Percentiles rank a stretch among this genome's conserved stretches.
These are phyloP conservation scores for Cicer arietinum DNA, from an alignment of 306 rosid species.

Conservation along the genomic window DNA sequence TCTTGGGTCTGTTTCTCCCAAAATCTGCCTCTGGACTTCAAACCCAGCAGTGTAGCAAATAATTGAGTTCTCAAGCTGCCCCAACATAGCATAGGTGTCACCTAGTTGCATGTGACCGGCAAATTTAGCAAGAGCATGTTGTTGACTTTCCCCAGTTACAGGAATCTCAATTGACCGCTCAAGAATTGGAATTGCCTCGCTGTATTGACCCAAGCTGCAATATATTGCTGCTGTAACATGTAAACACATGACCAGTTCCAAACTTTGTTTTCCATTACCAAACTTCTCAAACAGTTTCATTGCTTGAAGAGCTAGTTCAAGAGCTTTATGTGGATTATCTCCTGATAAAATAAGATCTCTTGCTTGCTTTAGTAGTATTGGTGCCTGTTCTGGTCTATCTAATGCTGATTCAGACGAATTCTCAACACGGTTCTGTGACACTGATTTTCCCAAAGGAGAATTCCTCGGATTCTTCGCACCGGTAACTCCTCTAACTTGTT, in stretches of 20 bases:
- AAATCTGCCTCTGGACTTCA: constrained; percentile 79
- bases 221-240: constrained; percentile 88
- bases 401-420: constrained; percentile 49
- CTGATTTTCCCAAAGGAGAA: constrained; percentile 54
- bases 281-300: constrained; percentile 66
- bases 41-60: constrained; percentile 73
- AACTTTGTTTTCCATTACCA: constrained; percentile 66
- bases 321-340: constrained; percentile 85
- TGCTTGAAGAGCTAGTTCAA: constrained; percentile 83
- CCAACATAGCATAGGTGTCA: constrained; percentile 95
- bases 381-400: constrained; percentile 74
- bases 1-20: constrained; percentile 89
- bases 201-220: constrained; percentile 83
- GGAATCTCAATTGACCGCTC: constrained; percentile 83
- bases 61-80: constrained; percentile 88
- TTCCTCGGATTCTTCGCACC: constrained; percentile 58
- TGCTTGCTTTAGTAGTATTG: constrained; percentile 82
- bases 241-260: constrained; percentile 87
- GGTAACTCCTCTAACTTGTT: constrained; percentile 53
- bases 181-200: constrained; percentile 83
- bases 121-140: constrained; percentile 94
- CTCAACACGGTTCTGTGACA: constrained; percentile 53
- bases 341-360: constrained; percentile 81
- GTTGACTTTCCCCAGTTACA: constrained; percentile 66
- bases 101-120: constrained; percentile 98